phyloP scores from a whole-genome alignment of 2,329 filamentous ascomycete genomes.

The Cryoendolithus antarcticus region DNA sequence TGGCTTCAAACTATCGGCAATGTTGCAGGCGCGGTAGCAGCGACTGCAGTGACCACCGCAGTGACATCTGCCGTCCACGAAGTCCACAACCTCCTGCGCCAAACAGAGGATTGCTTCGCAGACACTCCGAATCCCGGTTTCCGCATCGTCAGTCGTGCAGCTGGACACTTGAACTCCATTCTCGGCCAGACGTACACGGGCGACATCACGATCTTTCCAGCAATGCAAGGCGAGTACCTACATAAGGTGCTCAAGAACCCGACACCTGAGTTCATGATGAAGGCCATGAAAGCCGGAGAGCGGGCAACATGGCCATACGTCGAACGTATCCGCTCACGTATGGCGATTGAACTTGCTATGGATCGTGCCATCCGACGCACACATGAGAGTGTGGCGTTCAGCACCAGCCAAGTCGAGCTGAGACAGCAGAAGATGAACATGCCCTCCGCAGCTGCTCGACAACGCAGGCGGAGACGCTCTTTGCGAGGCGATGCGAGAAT shows the following conservation, averaged over 20 bases:
- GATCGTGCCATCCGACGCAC: conserved; percentile 61
- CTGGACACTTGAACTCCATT: conserved; percentile 47
- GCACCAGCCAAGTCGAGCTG: conserved; percentile 50
- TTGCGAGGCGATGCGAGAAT: background rate
- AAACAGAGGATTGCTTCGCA: no score
- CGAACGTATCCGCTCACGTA: conserved; percentile 71
- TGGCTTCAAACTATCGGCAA: no score
- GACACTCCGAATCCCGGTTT: no score
- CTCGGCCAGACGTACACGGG: conserved; percentile 86
- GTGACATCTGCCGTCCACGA: no score
- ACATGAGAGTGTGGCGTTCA: conserved; percentile 57
- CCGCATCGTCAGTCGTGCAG: no score
- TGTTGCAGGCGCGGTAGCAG: no score
- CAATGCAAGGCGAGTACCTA: conserved; percentile 62
- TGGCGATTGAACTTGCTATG: conserved; percentile 76
- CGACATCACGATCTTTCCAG: conserved; percentile 85
- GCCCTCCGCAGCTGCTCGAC: background rate
- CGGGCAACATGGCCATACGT: conserved; percentile 86
- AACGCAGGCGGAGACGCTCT: background rate
- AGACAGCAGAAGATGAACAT: conserved; percentile 20
- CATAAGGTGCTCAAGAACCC: conserved; percentile 73
- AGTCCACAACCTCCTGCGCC: no score
- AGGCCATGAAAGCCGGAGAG: conserved; percentile 65
- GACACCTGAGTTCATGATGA: conserved; percentile 72
- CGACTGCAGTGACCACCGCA: no score